Evolutionary conservation across 2,329 filamentous ascomycete genomes (phyloP), one percentile per base, ranked within the genome.

Genomic region (Leptodontidium sp.): DNA sequence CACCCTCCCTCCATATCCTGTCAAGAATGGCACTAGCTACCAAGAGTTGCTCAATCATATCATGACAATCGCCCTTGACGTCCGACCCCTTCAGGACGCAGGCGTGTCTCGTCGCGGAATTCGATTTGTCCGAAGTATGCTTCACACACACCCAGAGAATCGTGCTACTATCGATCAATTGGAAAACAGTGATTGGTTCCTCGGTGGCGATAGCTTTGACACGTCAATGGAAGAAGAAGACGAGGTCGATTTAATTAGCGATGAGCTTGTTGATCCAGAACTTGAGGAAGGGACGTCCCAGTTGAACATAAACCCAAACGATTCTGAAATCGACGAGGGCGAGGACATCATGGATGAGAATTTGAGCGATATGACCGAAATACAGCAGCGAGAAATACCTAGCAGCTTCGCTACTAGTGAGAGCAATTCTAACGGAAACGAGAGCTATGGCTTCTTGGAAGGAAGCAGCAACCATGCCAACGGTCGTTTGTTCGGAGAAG

Each of bases 1-100:
- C 5, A 89, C 88, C 12, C 85, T 86, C 38, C 92, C 95, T 35
- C 95, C 96, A 0, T 98, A 93, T 78, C 91, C 91, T 35, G 94
- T 92, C 17, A 88, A 90, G 71, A 89, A 87, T 35, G 93, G 93
- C 73, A 89, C 91, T 62, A 88, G 91, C 63, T 92, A 95, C 70
- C 89, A 90, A 4, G 91, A 93, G 74, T 90, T 98, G 80, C 87
- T 97, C 68, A 85, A 93, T 70, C 92, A 89, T 72, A 96, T 98
- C 77, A 97, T 98, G 92, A 93, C 89, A 5, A 90, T 86, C 2
- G 84, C 88, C 0, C 82, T 96, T 6, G 88, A 97, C 74, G 86
- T 88, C 14, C 79, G 81, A 15, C 89, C 93, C 0, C 83, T 98
- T 29, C 80, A 86, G 11, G 77, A 81, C 6, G 81, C 80, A 11